These are phyloP conservation scores for Pyrrhoderma noxium DNA, from an alignment of 1,284 basidiomycete genomes.

Conservation along the genomic window DNA sequence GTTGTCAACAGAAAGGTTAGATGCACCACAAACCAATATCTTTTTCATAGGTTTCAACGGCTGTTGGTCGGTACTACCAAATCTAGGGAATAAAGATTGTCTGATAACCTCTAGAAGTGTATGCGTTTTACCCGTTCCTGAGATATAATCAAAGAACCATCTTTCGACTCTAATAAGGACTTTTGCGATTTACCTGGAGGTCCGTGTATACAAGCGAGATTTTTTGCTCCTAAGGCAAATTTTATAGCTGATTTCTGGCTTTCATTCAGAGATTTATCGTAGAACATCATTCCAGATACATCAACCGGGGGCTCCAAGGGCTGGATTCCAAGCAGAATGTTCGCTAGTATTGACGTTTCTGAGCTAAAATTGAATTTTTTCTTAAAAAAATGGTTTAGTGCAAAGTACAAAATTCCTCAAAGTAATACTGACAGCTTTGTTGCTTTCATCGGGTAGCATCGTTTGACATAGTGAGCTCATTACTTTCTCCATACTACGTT, in stretches of 20 bases:
- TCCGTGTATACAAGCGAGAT: slow-evolving; percentile 92
- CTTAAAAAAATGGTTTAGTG: neutral
- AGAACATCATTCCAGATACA: slow-evolving; percentile 48
- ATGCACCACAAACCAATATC: slow-evolving; percentile 85
- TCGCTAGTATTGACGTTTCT: slow-evolving; percentile 41
- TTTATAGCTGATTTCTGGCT: slow-evolving; percentile 79
- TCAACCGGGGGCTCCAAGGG: slow-evolving; percentile 30
- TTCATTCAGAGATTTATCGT: slow-evolving; percentile 70
- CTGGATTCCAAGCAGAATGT: slow-evolving; percentile 61
- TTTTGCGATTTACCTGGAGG: slow-evolving; percentile 64
- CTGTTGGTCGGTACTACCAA: slow-evolving; percentile 35
- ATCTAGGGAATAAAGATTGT: slow-evolving; percentile 51
- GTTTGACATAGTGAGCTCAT: slow-evolving; percentile 48
- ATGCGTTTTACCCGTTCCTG: slow-evolving; percentile 88
- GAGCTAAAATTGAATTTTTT: neutral
- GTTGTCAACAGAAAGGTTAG: slow-evolving; percentile 89
- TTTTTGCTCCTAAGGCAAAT: slow-evolving; percentile 64
- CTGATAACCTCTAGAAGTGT: slow-evolving; percentile 87
- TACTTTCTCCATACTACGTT: slow-evolving; percentile 71
- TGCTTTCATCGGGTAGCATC: neutral
- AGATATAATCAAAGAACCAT: neutral
- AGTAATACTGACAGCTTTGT: neutral
- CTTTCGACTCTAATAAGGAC: slow-evolving; percentile 3
- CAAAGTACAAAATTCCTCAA: neutral
- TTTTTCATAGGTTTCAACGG: slow-evolving; percentile 40